Base-by-base conservation (phyloP, 1,284 basidiomycete species). In the Irpex sp. region DNA sequence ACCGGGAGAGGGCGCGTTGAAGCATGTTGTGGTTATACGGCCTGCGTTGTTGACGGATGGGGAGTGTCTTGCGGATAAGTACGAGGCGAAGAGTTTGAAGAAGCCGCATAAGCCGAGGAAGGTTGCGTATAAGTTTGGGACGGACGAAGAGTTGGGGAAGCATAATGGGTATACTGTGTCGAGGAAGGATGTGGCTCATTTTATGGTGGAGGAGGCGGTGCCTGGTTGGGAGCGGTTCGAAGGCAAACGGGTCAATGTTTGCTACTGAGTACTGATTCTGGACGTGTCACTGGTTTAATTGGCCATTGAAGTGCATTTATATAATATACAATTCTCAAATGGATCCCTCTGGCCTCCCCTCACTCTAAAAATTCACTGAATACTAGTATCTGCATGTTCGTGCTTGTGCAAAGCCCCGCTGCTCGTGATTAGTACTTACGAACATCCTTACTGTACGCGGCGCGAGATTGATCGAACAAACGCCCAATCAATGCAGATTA, bases 111-210 rank as follows among this genome's bases (percentile, higher is more conserved):
- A 26, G 15, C 11, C 21, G 11, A 11, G 36, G 21, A 56, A 56
- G 54, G n/a, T 31, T 3, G 83, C 85, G 68, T 73, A 77, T 40
- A 77, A 77, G 17, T 59, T 67, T n/a, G 72, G 72, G 5, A 74
- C 76, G 36, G 76, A 70, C 0, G 77, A 66, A 3, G 67, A 83
- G 17, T 7, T 31, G 54, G 13, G 34, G 13, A 64, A 76, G n/a
- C 36, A 83, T 0, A 66, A 70, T 1, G 68, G 68, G 13, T 90
- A 81, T 70, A 82, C 80, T 17, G 73, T 91, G 7, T 87, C 86
- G 47, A 77, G 88, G 68, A 78, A 77, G 68, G 89, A 91, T 70
- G 81, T 86, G 0, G 85, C 82, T 1, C 86, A 89, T 74, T 90
- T 89, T 69, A 69, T 90, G n/a, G 81, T 78, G 1, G 81, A 87